Percentiles rank a stretch among this genome's conserved stretches.
These are phyloP conservation scores for Tanacetum coccineum DNA, from an alignment of 129 eudicot genomes.

Conservation along the genomic window DNA sequence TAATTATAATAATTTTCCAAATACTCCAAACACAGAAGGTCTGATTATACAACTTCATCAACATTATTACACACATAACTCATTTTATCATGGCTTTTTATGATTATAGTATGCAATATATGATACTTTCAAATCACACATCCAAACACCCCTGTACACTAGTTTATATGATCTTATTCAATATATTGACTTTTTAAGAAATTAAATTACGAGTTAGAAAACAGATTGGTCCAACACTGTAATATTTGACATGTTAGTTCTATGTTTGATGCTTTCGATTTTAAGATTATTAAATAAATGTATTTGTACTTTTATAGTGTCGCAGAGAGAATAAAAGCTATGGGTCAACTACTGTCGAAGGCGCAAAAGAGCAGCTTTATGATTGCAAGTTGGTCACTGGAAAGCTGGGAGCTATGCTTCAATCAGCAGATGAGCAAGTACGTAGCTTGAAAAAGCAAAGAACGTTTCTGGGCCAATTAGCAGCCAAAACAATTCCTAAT, in stretches of 20 bases:
- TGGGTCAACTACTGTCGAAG: slow-evolving; percentile 81
- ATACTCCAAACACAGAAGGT: neutral
- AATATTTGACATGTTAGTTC: neutral
- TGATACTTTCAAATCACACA: too few relatives aligned
- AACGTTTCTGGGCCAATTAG: slow-evolving; percentile 88
- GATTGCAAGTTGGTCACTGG: slow-evolving; percentile 85
- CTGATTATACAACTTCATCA: neutral
- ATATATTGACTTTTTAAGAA: too few relatives aligned
- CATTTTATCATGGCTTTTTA: too few relatives aligned
- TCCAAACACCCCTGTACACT: too few relatives aligned
- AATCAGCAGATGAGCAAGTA: slow-evolving; percentile 91
- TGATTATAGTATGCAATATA: too few relatives aligned
- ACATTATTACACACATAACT: neutral
- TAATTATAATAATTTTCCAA: neutral
- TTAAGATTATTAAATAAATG: neutral
- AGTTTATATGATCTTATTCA: too few relatives aligned
- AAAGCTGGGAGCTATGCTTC: slow-evolving; percentile 92
- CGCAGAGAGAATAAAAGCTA: slow-evolving; percentile 64
- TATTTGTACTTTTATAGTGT: slow-evolving; percentile 40
- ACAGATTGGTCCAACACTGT: neutral
- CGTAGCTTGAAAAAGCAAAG: slow-evolving; percentile 91
- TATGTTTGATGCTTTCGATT: neutral
- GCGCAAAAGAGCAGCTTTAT: slow-evolving; percentile 73
- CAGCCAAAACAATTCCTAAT: slow-evolving; percentile 91
- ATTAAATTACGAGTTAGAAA: too few relatives aligned